Evolutionary conservation across 2,329 filamentous ascomycete species (phyloP).

Genomic region (Monosporascus sp.): DNA sequence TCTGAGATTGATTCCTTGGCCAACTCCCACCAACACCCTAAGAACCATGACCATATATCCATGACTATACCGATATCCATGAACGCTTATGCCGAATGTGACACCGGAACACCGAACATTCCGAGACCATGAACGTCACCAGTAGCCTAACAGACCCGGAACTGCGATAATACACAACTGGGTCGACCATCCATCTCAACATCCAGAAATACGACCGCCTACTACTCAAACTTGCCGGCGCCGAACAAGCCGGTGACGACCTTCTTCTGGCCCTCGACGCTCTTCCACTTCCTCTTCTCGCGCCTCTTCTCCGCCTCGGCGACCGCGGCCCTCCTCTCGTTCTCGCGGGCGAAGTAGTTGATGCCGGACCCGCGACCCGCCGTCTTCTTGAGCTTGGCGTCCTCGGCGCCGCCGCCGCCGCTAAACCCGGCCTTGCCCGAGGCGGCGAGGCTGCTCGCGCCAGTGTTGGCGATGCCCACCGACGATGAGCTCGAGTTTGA

Average conservation of each 20-base stretch:
- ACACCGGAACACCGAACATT: no score
- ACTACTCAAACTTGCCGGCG: constrained; percentile 48
- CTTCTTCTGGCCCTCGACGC: constrained; percentile 51
- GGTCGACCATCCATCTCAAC: background rate
- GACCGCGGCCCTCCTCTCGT: constrained; percentile 49
- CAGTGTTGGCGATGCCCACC: background rate
- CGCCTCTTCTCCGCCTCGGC: constrained; percentile 54
- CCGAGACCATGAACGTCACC: no score
- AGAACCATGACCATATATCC: no score
- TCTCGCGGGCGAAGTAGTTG: constrained; percentile 56
- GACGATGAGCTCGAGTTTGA: constrained; percentile 21
- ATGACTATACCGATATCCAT: no score
- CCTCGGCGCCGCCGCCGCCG: constrained; percentile 38
- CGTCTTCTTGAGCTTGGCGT: constrained; percentile 54
- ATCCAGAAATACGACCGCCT: background rate
- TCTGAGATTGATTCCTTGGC: no score
- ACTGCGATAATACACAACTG: no score
- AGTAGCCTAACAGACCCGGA: no score
- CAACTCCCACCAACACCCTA: no score
- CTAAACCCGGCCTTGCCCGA: constrained; percentile 4
- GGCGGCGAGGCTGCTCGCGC: background rate
- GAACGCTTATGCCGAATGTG: no score
- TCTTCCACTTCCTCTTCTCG: constrained; percentile 53
- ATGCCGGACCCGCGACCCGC: constrained; percentile 58
- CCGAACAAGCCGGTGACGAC: constrained; percentile 56